A percentile compares a stretch with the other conserved stretches of the same genome.
phyloP scores from a whole-genome alignment of 73 alveolate species.

The Paramecium pentaurelia region DNA sequence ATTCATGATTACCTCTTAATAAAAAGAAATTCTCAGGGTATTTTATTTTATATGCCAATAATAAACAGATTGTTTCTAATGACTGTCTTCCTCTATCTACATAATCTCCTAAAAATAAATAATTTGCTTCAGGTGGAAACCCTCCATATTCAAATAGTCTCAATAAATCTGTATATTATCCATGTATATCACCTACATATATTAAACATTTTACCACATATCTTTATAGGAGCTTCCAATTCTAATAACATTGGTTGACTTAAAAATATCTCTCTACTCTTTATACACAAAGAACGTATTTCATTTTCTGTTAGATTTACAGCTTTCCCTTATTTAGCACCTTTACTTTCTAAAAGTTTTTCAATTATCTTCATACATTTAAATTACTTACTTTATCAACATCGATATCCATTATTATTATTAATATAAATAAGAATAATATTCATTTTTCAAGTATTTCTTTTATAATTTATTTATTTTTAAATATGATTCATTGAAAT shows the following conservation, averaged over 20 bases:
- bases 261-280: slow-evolving; percentile 57
- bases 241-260: slow-evolving; percentile 54
- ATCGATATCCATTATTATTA: slow-evolving; percentile 41
- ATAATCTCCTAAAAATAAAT: slow-evolving; percentile 87
- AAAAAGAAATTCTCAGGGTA: slow-evolving; percentile 84
- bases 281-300: slow-evolving; percentile 48
- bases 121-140: slow-evolving; percentile 91
- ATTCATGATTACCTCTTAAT: slow-evolving; percentile 89
- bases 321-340: slow-evolving; percentile 42
- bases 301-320: slow-evolving; percentile 54
- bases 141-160: slow-evolving; percentile 93
- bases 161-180: slow-evolving; percentile 58
- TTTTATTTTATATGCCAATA: slow-evolving; percentile 77
- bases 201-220: slow-evolving; percentile 63
- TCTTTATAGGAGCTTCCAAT: slow-evolving; percentile 70
- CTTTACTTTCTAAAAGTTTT: slow-evolving; percentile 37
- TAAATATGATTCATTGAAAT: neutral
- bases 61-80: slow-evolving; percentile 71
- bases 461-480: neutral
- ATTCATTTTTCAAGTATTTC: neutral
- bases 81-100: slow-evolving; percentile 82
- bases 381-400: neutral
- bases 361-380: slow-evolving; percentile 5
- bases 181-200: slow-evolving; percentile 60
- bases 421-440: neutral